Evolutionary conservation across 768 basidiomycete species (phyloP), one percentile per base, ranked within the genome.

Genomic region (Russula ochroleuca): DNA sequence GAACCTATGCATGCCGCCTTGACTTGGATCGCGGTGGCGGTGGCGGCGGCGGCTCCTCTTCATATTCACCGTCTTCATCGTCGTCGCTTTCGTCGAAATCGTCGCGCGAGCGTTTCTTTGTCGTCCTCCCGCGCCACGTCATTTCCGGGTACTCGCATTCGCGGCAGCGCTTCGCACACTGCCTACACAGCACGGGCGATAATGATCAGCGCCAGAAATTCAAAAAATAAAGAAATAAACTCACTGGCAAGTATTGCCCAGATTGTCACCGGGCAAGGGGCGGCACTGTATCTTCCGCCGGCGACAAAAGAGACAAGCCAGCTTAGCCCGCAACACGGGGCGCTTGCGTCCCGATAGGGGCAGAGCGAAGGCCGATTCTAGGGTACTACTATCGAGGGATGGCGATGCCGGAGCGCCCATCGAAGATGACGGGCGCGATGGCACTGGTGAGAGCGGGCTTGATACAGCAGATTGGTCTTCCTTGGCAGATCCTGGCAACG

Each of bases 231-330:
- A 21, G n/a, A 8, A 52, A 52, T n/a, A 23, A 17, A 57, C 64
- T 51, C 33, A 65, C 64, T 61, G 64, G 64, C 64, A 65, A 23
- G 54, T 38, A 33, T 38, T 37, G 9, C 56, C 54, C 33, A 41
- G 54, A 15, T 50, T 38, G 35, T 61, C 64, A 9, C 64, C 59
- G 19, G 33, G 48, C 13, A 51, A 21, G 35, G 64, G 64, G 23
- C 64, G 64, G 48, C 64, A 65, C 25, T 57, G 64, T 38, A 65
- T 65, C 59, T 65, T 65, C 59, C 64, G 64, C 54, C 64, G 64
- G 49, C 64, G 64, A 38, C 64, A 65, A 35, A 65, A 65, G 14
- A 65, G 54, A n/a, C 64, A 65, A 2, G 64, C 64, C 31, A 65
- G 11, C 25, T 65, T 65, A 2, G 64, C 64, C 9, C 64, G 53